A percentile compares a stretch with the other conserved stretches of the same genome.
phyloP scores from a whole-genome alignment of 1,284 basidiomycete species.

The Jaminaea rosea region DNA sequence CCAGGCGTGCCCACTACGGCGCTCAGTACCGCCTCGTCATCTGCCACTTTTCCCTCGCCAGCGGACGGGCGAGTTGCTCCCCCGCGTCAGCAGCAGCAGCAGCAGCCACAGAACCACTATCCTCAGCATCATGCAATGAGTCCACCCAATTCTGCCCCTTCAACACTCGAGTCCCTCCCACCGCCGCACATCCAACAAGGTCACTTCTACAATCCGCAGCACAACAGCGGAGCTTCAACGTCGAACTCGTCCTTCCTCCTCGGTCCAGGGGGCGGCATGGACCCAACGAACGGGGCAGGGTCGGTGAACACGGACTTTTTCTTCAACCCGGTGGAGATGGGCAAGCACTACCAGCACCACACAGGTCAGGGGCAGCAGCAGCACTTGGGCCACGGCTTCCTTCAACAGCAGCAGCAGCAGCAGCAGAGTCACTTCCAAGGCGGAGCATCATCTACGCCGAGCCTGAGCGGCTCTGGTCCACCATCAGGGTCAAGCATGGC shows the following conservation, averaged over 20 bases:
- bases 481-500: neutral
- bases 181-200: neutral
- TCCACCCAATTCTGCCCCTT: neutral
- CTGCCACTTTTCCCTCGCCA: neutral
- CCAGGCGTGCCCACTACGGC: neutral
- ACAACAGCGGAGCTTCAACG: neutral
- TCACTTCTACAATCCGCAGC: neutral
- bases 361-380: no score
- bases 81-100: neutral
- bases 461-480: neutral
- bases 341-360: no score
- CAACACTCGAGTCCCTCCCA: neutral
- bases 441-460: neutral
- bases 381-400: no score
- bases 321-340: neutral
- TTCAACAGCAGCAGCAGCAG: slow-evolving; percentile 1
- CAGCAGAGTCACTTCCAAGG: neutral
- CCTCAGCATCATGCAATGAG: neutral
- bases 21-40: neutral
- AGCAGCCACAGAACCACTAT: neutral
- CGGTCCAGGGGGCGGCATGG: neutral
- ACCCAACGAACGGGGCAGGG: neutral
- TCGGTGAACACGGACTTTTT: neutral
- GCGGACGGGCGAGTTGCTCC: neutral
- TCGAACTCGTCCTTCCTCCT: neutral